Conservation (phyloP, 2,329 filamentous ascomycete species). For the Ceratocystis eucalypticola region DNA sequence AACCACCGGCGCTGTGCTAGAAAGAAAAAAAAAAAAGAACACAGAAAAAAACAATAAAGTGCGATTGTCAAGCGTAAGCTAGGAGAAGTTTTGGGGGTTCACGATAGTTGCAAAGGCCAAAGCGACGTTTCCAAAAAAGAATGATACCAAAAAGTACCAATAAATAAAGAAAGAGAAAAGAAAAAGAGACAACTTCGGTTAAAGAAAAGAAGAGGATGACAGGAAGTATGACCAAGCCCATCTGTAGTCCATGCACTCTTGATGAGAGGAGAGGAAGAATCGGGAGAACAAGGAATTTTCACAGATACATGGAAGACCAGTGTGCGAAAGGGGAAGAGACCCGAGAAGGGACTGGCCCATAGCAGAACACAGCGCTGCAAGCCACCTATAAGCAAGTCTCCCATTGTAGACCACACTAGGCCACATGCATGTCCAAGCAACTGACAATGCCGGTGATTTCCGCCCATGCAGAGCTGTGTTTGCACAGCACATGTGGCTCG, state of each 20-base stretch:
- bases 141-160: neutral
- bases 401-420: neutral
- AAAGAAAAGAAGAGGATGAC: neutral
- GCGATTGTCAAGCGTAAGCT: neutral
- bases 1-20: neutral
- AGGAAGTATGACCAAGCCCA: neutral
- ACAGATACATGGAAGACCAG: neutral
- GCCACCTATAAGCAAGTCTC: neutral
- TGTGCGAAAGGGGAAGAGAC: conserved; percentile 3
- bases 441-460: conserved; percentile 7
- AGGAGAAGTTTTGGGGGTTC: neutral
- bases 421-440: neutral
- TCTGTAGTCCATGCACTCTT: neutral
- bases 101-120: neutral
- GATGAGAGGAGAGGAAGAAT: neutral
- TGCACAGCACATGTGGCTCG: neutral
- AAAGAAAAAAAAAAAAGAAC: neutral
- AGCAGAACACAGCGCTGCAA: neutral
- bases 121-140: neutral
- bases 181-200: neutral
- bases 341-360: neutral
- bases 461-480: neutral
- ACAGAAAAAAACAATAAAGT: conserved; percentile 1
- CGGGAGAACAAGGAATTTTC: neutral
- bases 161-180: neutral